These are phyloP conservation scores for Rhynchosporium graminicola DNA, from an alignment of 2,329 filamentous ascomycete genomes.

Conservation along the genomic window DNA sequence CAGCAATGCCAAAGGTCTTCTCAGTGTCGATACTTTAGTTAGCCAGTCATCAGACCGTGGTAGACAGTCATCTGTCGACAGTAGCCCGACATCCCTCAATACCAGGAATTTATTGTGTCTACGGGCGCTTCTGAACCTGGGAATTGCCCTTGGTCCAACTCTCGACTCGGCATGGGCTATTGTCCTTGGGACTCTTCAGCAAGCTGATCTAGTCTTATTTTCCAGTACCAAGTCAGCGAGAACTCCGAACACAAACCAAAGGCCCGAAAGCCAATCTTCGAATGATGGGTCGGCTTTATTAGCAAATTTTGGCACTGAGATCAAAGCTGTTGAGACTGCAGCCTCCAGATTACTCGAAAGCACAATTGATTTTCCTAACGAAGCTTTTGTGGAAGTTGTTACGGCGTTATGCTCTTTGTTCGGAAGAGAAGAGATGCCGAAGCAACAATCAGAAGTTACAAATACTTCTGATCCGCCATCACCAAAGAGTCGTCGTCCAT, in stretches of 20 bases:
- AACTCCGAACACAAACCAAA: conserved; percentile 50
- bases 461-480: conserved; percentile 31
- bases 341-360: conserved; percentile 87
- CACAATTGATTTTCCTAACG: conserved; percentile 85
- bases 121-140: conserved; percentile 87
- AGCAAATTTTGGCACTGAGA: conserved; percentile 74
- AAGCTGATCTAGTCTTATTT: conserved; percentile 85
- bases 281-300: conserved; percentile 45
- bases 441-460: conserved; percentile 32
- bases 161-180: conserved; percentile 86
- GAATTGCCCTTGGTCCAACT: conserved; percentile 90
- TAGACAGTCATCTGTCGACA: conserved; percentile 60
- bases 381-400: conserved; percentile 76
- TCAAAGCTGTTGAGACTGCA: conserved; percentile 85
- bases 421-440: conserved; percentile 40
- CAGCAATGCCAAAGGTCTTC: conserved; percentile 68
- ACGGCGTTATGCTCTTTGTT: conserved; percentile 73
- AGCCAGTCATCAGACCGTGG: conserved; percentile 61
- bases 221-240: conserved; percentile 52
- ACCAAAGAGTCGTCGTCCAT: conserved; percentile 32
- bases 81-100: conserved; percentile 60
- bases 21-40: conserved; percentile 72
- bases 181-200: conserved; percentile 85
- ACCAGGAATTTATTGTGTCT: conserved; percentile 89
- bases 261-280: conserved; percentile 49